These are phyloP conservation scores for Colletotrichum falcatum DNA, from an alignment of 2,329 filamentous ascomycete species.

Conservation along the genomic window DNA sequence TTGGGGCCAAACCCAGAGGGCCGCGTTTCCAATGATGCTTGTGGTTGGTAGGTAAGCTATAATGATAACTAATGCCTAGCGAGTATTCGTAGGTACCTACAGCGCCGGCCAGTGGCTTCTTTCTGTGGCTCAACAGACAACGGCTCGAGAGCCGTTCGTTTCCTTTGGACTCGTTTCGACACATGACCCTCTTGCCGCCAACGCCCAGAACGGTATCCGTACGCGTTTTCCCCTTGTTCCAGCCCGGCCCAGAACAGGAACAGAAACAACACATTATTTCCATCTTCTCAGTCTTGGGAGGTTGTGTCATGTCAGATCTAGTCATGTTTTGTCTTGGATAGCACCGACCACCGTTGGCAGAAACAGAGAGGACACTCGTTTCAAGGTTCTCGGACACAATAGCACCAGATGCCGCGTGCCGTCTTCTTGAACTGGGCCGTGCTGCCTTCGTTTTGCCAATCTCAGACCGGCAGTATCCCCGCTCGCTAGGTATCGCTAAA, in stretches of 20 bases:
- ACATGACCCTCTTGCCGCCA: neutral
- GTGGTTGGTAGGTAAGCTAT: neutral
- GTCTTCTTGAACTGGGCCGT: neutral
- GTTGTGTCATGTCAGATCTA: neutral
- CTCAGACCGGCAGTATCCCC: neutral
- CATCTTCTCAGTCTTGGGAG: slow-evolving; percentile 4
- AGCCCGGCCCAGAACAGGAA: neutral
- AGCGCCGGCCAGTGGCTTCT: neutral
- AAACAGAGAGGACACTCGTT: neutral
- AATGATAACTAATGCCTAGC: too few relatives aligned
- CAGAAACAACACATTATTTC: neutral
- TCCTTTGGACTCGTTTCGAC: neutral
- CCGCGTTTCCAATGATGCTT: neutral
- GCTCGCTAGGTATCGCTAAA: neutral
- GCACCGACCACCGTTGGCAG: too few relatives aligned
- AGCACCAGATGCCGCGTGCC: neutral
- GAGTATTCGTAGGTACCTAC: neutral
- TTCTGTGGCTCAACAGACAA: slow-evolving; percentile 17
- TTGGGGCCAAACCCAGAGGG: neutral
- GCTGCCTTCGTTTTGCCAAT: neutral
- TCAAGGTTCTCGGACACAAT: neutral
- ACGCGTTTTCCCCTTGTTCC: slow-evolving; percentile 8
- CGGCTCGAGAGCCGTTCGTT: neutral
- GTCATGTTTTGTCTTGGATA: neutral
- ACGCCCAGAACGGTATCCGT: neutral